phyloP scores from a whole-genome alignment of 371 early-diverging fungal genomes.

The Encephalitozoon hellem region DNA sequence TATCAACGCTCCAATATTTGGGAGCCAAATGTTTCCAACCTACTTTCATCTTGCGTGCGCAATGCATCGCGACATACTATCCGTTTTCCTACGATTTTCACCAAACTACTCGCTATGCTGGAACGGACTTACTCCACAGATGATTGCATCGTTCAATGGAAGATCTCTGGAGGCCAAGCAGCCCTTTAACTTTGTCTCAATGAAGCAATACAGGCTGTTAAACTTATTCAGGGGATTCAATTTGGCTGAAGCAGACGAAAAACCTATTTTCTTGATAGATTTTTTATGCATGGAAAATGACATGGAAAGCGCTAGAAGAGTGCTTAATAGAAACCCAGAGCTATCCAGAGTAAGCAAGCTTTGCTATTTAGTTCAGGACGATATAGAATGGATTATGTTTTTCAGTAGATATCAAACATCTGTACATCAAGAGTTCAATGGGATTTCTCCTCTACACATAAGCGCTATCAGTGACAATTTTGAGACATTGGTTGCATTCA shows the following conservation, averaged over 20 bases:
- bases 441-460: constrained; percentile 38
- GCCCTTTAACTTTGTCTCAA: constrained; percentile 35
- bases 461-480: not conserved
- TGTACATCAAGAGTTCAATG: constrained; percentile 28
- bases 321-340: constrained; percentile 40
- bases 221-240: constrained; percentile 6
- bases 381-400: constrained; percentile 25
- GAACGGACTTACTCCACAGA: constrained; percentile 42
- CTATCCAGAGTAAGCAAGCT: not conserved
- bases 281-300: constrained; percentile 41
- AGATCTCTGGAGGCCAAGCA: not conserved
- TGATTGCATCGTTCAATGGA: constrained; percentile 5
- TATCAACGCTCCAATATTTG: constrained; percentile 50
- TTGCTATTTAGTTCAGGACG: constrained; percentile 23
- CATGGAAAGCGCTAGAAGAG: not conserved
- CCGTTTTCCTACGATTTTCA: constrained; percentile 9
- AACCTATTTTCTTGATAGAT: constrained; percentile 49
- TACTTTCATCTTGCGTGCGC: constrained; percentile 46
- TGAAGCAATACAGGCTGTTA: constrained; percentile 21
- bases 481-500: not conserved
- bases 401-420: constrained; percentile 24
- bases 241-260: constrained; percentile 1
- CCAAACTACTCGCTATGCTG: constrained; percentile 14
- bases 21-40: constrained; percentile 33
- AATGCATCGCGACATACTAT: constrained; percentile 1